Conservation (phyloP, 1,139 yeast species). For the Wickerhamiella pararugosa region DNA sequence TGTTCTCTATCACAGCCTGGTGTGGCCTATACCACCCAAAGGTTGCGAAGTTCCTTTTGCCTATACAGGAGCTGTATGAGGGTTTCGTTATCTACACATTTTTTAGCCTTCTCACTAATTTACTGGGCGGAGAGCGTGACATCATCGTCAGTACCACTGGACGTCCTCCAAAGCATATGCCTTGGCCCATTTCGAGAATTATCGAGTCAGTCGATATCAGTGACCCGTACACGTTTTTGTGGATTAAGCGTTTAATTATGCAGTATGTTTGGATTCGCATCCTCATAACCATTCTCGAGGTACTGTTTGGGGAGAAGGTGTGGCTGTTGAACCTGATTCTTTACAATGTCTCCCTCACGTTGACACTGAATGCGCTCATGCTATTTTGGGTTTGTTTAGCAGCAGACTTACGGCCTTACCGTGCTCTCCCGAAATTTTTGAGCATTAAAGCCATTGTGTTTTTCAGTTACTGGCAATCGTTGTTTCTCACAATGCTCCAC, state of each 20-base stretch:
- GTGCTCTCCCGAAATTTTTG: slow-evolving; percentile 83
- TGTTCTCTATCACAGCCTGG: slow-evolving; percentile 42
- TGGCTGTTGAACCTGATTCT: slow-evolving; percentile 28
- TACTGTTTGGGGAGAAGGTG: slow-evolving; percentile 32
- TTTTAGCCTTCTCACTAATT: slow-evolving; percentile 62
- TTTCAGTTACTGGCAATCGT: slow-evolving; percentile 95
- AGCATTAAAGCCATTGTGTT: slow-evolving; percentile 88
- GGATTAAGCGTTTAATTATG: slow-evolving; percentile 68
- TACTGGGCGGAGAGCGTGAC: slow-evolving; percentile 83
- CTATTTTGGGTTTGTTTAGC: slow-evolving; percentile 84
- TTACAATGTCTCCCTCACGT: slow-evolving; percentile 67
- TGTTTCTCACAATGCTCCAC: slow-evolving; percentile 47
- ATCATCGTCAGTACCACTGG: slow-evolving; percentile 65
- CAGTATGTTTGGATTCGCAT: slow-evolving; percentile 97
- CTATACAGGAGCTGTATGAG: slow-evolving; percentile 79
- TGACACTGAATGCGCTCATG: slow-evolving; percentile 74
- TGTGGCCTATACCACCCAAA: slow-evolving; percentile 34
- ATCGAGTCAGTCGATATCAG: slow-evolving; percentile 58
- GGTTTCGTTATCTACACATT: slow-evolving; percentile 93
- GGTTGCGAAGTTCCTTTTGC: slow-evolving; percentile 38
- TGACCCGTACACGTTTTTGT: slow-evolving; percentile 66
- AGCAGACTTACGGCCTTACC: slow-evolving; percentile 58
- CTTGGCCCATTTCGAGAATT: slow-evolving; percentile 41
- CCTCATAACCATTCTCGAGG: slow-evolving; percentile 18
- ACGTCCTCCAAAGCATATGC: slow-evolving; percentile 51